A percentile compares a stretch with the other conserved stretches of the same genome.
Evolutionary conservation across 2,329 filamentous ascomycete genomes (phyloP).

Genomic region (Macroventuria anomochaeta): DNA sequence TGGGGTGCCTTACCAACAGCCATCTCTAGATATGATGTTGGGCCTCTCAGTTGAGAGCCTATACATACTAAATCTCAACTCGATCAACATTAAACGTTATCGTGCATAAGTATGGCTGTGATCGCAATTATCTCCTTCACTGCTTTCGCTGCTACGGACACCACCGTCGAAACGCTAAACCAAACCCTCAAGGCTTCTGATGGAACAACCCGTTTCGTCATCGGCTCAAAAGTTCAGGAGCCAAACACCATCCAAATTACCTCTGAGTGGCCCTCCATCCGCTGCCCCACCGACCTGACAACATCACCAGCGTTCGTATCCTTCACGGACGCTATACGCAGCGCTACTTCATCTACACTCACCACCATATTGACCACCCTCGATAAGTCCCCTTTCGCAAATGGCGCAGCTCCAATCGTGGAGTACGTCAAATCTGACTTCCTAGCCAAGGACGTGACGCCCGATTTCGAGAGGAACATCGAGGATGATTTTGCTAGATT

Average conservation of each 20-base stretch:
- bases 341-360: not conserved
- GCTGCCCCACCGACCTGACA: not conserved
- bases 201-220: not conserved
- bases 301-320: not conserved
- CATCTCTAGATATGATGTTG: too few species aligned
- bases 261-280: not conserved
- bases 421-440: conserved; percentile 3
- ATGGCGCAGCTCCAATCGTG: not conserved
- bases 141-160: not conserved
- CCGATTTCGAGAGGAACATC: not conserved
- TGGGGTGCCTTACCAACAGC: not conserved
- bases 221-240: not conserved
- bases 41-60: too few species aligned
- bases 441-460: not conserved
- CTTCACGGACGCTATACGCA: not conserved
- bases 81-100: not conserved
- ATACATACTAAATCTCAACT: not conserved
- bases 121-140: not conserved
- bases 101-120: not conserved
- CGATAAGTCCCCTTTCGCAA: not conserved
- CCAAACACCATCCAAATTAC: not conserved
- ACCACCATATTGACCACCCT: not conserved
- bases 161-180: not conserved
- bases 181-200: not conserved
- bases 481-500: not conserved